A percentile compares a stretch with the other conserved stretches of the same genome.
Conservation (phyloP, 139 green algal species). For the Choricystis sp. region DNA sequence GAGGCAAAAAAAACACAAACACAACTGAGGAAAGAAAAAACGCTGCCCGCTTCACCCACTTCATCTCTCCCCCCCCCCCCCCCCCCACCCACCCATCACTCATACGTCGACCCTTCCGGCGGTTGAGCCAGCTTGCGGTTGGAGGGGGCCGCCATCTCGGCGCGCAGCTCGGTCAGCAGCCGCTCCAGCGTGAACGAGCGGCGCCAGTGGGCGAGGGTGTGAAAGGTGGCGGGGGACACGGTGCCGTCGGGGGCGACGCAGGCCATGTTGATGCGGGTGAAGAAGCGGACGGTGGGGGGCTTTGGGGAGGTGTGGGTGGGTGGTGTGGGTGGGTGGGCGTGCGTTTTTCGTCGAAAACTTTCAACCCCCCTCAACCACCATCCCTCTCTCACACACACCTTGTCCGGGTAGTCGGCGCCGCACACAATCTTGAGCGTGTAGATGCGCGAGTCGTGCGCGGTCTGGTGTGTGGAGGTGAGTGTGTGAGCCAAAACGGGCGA, state of each 20-base stretch:
- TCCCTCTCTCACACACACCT: slow-evolving; percentile 5
- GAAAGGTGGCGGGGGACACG: slow-evolving; percentile 38
- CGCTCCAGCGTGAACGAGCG: slow-evolving; percentile 62
- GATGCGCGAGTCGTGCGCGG: slow-evolving; percentile 77
- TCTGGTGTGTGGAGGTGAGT: slow-evolving; percentile 14
- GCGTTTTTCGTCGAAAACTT: neutral
- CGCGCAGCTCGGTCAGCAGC: slow-evolving; percentile 63
- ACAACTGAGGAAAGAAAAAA: too few species aligned
- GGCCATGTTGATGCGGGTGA: slow-evolving; percentile 28
- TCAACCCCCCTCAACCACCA: too few species aligned
- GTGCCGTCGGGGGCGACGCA: slow-evolving; percentile 23
- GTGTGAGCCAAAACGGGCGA: neutral
- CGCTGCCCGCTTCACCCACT: too few species aligned
- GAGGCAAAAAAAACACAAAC: too few species aligned
- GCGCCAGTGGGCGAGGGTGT: slow-evolving; percentile 61
- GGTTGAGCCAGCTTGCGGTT: slow-evolving; percentile 85
- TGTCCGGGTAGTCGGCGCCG: slow-evolving; percentile 66
- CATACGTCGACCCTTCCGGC: slow-evolving; percentile 46
- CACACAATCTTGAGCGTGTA: slow-evolving; percentile 79
- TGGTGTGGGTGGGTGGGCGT: neutral
- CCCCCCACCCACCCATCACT: neutral
- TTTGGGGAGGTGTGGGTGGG: too few species aligned
- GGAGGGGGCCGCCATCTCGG: slow-evolving; percentile 62
- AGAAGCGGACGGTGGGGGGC: slow-evolving; percentile 32
- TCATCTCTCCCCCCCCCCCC: too few species aligned